Evolutionary conservation across 495 filamentous ascomycete species (phyloP).

Genomic region (Aspergillus carlsbadensis): DNA sequence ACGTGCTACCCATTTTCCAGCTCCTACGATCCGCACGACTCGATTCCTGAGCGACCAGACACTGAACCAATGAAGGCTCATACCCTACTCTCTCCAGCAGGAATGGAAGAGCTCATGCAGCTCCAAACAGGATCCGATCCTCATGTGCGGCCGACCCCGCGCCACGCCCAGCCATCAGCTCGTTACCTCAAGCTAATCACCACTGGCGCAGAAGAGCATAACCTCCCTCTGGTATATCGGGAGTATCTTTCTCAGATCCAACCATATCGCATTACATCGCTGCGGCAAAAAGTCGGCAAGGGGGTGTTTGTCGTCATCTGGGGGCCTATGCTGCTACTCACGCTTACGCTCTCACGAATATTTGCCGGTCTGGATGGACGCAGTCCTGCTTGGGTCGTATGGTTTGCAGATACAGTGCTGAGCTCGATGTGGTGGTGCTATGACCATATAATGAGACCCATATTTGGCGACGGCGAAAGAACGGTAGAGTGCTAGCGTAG

Average conservation of each 20-base stretch:
- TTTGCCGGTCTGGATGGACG: conserved; percentile 64
- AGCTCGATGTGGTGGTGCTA: conserved; percentile 69
- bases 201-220: conserved; percentile 73
- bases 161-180: conserved; percentile 76
- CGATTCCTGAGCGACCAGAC: conserved; percentile 39
- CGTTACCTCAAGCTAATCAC: conserved; percentile 78
- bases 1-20: conserved; percentile 67
- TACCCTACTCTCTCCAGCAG: conserved; percentile 56
- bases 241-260: conserved; percentile 63
- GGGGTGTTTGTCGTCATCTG: conserved; percentile 59
- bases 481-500: conserved; percentile 39
- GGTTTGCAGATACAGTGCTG: conserved; percentile 46
- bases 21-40: conserved; percentile 31
- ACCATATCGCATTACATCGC: conserved; percentile 67
- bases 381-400: conserved; percentile 65
- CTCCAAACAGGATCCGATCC: conserved; percentile 5
- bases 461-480: conserved; percentile 90
- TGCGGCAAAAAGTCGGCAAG: conserved; percentile 63
- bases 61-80: conserved; percentile 53
- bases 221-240: conserved; percentile 71
- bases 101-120: conserved; percentile 15
- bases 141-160: conserved; percentile 54
- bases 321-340: conserved; percentile 54
- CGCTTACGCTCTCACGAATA: conserved; percentile 46
- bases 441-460: conserved; percentile 60